phyloP scores from a whole-genome alignment of 108 stramenopile genomes.

The Nitzschia sp. region DNA sequence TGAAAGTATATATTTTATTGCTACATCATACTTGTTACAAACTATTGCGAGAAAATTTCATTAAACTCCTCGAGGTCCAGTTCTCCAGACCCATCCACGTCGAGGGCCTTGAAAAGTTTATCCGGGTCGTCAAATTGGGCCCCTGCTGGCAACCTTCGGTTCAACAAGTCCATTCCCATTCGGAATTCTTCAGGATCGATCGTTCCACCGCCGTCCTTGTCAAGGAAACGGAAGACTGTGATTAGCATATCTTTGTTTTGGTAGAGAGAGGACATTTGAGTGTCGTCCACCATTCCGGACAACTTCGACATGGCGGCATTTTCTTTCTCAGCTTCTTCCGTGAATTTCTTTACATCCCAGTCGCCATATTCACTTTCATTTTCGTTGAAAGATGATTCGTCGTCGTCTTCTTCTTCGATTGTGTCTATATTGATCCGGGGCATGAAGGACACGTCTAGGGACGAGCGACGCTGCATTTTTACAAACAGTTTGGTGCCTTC shows the following conservation, averaged over 20 bases:
- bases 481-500: not conserved
- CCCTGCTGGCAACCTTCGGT: conserved; percentile 25
- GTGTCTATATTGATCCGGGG: not conserved
- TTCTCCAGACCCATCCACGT: conserved; percentile 21
- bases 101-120: conserved; percentile 24
- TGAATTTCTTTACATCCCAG: not conserved
- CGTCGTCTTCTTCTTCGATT: not conserved
- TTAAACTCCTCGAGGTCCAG: conserved; percentile 27
- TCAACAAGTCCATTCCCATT: conserved; percentile 26
- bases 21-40: too few species aligned
- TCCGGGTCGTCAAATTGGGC: conserved; percentile 11
- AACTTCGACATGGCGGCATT: not conserved
- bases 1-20: too few species aligned
- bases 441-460: too few species aligned
- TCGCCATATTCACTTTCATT: not conserved
- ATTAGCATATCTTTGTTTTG: conserved; percentile 25
- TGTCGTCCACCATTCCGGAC: not conserved
- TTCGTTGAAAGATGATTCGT: not conserved
- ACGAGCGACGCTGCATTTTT: not conserved
- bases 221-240: conserved; percentile 22
- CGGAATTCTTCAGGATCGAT: conserved; percentile 9
- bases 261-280: conserved; percentile 7
- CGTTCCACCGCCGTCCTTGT: conserved; percentile 13
- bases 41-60: conserved; percentile 10
- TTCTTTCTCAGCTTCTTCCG: not conserved